These are phyloP conservation scores for Sporothrix sp. DNA, from an alignment of 2,329 filamentous ascomycete genomes.

Conservation along the genomic window DNA sequence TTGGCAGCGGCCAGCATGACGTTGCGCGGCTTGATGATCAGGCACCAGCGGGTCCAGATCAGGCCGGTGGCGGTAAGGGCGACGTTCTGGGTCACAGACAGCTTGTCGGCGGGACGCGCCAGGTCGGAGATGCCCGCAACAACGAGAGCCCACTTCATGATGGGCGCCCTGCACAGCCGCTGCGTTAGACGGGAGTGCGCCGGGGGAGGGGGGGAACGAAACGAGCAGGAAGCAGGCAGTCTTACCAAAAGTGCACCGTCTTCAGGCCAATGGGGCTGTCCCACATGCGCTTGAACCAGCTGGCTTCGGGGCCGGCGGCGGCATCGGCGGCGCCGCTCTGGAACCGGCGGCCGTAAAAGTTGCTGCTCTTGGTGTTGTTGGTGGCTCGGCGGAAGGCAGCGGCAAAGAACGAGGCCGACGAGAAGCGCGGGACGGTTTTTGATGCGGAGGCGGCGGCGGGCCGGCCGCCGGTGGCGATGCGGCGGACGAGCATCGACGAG, in stretches of 20 bases:
- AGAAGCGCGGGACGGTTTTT: constrained; percentile 4
- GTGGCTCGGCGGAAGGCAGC: constrained; percentile 41
- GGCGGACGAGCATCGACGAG: constrained; percentile 9
- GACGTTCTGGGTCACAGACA: constrained; percentile 85
- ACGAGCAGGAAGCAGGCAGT: constrained; percentile 7
- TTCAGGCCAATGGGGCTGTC: constrained; percentile 72
- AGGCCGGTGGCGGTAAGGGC: constrained; percentile 83
- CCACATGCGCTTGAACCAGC: constrained; percentile 71
- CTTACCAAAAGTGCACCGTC: constrained; percentile 97
- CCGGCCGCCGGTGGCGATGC: constrained; percentile 12
- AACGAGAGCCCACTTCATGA: constrained; percentile 96
- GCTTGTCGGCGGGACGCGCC: constrained; percentile 78
- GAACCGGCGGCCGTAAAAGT: constrained; percentile 46
- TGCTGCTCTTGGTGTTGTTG: constrained; percentile 27
- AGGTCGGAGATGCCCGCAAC: constrained; percentile 89
- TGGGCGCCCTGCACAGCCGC: constrained; percentile 63
- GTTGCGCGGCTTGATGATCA: constrained; percentile 93
- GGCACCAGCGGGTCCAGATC: constrained; percentile 99
- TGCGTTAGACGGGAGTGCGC: too few species aligned
- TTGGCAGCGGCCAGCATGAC: constrained; percentile 92
- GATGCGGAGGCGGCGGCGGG: neutral
- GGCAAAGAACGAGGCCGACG: constrained; percentile 29
- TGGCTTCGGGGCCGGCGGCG: constrained; percentile 32
- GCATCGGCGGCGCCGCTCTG: constrained; percentile 35
- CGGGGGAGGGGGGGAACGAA: neutral